Conservation (phyloP, 805 yeast species). For the Maudiozyma serrabonitensis region DNA sequence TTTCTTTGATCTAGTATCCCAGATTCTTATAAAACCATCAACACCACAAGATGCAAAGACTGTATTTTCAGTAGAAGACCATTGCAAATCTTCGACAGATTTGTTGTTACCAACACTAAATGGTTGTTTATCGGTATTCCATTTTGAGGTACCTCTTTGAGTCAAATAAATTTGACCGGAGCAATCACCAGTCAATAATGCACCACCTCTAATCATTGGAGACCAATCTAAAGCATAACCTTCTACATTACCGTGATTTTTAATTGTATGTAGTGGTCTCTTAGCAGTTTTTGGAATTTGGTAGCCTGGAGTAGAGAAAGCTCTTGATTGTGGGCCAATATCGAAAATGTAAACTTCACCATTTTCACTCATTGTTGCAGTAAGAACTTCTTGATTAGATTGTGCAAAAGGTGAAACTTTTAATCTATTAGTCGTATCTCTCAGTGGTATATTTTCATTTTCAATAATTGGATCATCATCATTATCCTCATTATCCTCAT, state of each 20-base stretch:
- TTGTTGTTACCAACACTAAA: constrained; percentile 51
- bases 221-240: constrained; percentile 98
- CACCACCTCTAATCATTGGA: constrained; percentile 69
- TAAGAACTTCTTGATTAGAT: constrained; percentile 57
- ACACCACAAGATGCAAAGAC: constrained; percentile 93
- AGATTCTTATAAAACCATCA: constrained; percentile 70
- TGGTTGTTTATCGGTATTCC: constrained; percentile 82
- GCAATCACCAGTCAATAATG: constrained; percentile 80
- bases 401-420: constrained; percentile 73
- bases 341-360: constrained; percentile 88
- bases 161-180: constrained; percentile 77
- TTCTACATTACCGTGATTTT: constrained; percentile 87
- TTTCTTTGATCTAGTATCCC: constrained; percentile 93
- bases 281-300: constrained; percentile 67
- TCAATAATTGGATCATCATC: constrained; percentile 82
- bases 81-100: constrained; percentile 93
- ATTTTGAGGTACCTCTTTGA: constrained; percentile 60
- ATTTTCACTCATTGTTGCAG: constrained; percentile 81
- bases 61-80: constrained; percentile 87
- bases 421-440: constrained; percentile 79
- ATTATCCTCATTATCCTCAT: constrained; percentile 55
- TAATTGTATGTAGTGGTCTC: constrained; percentile 73
- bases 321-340: constrained; percentile 64
- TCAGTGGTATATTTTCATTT: constrained; percentile 66
- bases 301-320: constrained; percentile 83